phyloP scores from a whole-genome alignment of 225 moss, liverwort and hornwort species.

The Pleurozium schreberi region DNA sequence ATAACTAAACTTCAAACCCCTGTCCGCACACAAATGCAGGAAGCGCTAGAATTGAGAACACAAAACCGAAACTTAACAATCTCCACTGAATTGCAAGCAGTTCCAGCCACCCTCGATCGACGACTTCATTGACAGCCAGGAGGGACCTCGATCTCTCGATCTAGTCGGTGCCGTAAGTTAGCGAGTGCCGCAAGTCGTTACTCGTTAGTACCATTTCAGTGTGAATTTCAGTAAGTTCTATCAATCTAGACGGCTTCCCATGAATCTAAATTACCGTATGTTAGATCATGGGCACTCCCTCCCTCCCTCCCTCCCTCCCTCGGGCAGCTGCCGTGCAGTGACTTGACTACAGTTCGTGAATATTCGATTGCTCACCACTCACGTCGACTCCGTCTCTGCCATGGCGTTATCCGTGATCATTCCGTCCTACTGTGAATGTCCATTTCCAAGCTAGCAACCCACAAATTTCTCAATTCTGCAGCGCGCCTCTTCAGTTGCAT shows the following conservation, averaged over 20 bases:
- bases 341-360: background rate
- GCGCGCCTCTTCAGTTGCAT: background rate
- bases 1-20: too few species aligned
- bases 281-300: background rate
- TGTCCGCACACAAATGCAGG: background rate
- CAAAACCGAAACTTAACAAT: background rate
- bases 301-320: too few species aligned
- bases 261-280: background rate
- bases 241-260: background rate
- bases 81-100: background rate
- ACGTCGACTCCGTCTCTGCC: background rate
- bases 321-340: background rate
- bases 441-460: background rate
- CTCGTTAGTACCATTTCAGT: background rate
- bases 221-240: background rate
- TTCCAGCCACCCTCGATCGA: background rate
- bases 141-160: background rate
- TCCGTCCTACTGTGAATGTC: background rate
- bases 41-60: background rate
- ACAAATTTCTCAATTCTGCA: background rate
- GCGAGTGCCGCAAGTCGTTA: background rate
- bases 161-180: background rate
- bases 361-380: background rate
- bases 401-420: background rate
- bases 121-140: background rate